Evolutionary conservation across 2,329 filamentous ascomycete species (phyloP).

Genomic region (Cladosporium colombiae): DNA sequence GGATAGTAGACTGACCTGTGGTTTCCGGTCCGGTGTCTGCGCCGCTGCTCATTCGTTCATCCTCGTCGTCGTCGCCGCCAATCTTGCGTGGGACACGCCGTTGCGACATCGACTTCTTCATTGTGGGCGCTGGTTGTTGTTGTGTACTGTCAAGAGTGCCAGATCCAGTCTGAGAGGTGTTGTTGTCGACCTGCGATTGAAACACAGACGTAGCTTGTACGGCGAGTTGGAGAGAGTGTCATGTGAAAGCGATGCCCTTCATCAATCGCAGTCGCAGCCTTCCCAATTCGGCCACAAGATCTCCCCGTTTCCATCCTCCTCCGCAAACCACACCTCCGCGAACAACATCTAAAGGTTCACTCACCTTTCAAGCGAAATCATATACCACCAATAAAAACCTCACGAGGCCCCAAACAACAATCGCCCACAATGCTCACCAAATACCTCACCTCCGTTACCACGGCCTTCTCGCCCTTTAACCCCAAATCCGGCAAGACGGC

Average conservation of each 20-base stretch:
- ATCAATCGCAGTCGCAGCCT: constrained; percentile 15
- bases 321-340: constrained; percentile 1
- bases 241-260: constrained; percentile 2
- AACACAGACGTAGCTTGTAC: neutral
- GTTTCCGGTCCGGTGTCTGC: constrained; percentile 21
- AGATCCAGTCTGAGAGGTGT: neutral
- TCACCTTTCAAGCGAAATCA: neutral
- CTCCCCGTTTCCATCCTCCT: neutral
- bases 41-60: constrained; percentile 27
- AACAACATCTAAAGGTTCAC: neutral
- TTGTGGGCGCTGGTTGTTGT: constrained; percentile 33
- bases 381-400: neutral
- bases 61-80: constrained; percentile 67
- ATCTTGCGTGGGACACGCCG: constrained; percentile 75
- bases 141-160: neutral
- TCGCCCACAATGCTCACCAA: constrained; percentile 71
- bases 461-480: constrained; percentile 91
- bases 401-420: no score
- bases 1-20: constrained; percentile 29
- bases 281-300: constrained; percentile 15
- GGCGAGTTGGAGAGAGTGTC: neutral
- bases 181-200: neutral
- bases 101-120: constrained; percentile 59
- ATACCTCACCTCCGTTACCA: constrained; percentile 81
- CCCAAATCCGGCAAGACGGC: constrained; percentile 72